Conservation (phyloP, 2,329 filamentous ascomycete genomes). For the Neonectria faginata region DNA sequence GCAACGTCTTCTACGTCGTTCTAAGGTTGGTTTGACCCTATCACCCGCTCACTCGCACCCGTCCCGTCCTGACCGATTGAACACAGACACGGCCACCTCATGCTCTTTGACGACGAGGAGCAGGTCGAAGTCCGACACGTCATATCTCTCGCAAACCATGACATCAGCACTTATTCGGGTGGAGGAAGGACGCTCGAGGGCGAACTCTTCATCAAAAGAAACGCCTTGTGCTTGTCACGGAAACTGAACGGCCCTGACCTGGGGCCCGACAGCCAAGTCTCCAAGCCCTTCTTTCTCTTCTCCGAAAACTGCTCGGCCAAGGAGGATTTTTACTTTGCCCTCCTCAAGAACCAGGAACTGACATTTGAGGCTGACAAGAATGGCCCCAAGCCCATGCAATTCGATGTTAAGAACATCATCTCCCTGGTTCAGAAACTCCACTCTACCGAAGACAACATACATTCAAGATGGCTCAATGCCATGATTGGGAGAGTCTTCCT, state of each 20-base stretch:
- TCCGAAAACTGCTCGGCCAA: constrained; percentile 96
- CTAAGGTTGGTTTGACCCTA: constrained; percentile 70
- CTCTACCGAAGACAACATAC: constrained; percentile 88
- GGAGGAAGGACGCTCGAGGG: constrained; percentile 84
- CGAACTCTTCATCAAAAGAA: constrained; percentile 95
- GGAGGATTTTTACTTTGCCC: constrained; percentile 96
- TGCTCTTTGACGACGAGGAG: constrained; percentile 96
- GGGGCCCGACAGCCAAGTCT: constrained; percentile 66
- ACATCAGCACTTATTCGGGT: constrained; percentile 86
- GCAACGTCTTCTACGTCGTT: constrained; percentile 94
- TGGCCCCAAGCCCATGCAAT: constrained; percentile 76
- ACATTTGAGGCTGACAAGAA: constrained; percentile 66
- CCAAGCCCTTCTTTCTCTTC: constrained; percentile 93
- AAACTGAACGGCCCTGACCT: constrained; percentile 66
- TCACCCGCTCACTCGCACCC: background rate
- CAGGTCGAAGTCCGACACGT: constrained; percentile 97
- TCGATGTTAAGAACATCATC: constrained; percentile 88
- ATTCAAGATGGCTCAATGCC: constrained; percentile 94
- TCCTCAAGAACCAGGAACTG: constrained; percentile 86
- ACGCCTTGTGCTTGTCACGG: constrained; percentile 84
- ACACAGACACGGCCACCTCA: constrained; percentile 87
- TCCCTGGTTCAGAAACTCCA: constrained; percentile 90
- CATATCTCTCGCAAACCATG: constrained; percentile 89
- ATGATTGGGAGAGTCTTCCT: constrained; percentile 90
- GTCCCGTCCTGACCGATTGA: constrained; percentile 27